These are phyloP conservation scores for Puccinellia tenuiflora DNA, from an alignment of 176 grass and related monocot genomes.

Conservation along the genomic window DNA sequence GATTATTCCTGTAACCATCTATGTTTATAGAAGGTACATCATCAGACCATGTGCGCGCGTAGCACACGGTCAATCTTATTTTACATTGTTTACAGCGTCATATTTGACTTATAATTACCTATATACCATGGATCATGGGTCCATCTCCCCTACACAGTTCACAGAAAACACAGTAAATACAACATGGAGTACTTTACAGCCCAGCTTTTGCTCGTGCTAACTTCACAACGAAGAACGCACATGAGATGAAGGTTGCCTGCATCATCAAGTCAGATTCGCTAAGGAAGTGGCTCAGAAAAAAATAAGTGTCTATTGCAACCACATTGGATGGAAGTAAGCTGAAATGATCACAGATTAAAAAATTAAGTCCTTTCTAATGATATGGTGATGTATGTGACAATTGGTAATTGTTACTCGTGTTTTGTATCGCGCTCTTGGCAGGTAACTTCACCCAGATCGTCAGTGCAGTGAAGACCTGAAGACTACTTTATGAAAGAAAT, in stretches of 20 bases:
- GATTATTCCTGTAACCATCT: neutral
- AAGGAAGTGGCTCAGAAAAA: neutral
- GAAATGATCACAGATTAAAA: too few species aligned
- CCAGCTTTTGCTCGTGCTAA: neutral
- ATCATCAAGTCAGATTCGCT: slow-evolving; percentile 19
- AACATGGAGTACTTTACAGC: neutral
- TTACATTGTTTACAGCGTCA: neutral
- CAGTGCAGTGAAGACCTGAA: neutral
- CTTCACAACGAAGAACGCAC: slow-evolving; percentile 32
- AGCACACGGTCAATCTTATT: slow-evolving; percentile 27
- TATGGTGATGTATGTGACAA: neutral
- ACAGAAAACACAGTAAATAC: neutral
- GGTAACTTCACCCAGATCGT: too few species aligned
- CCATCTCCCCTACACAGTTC: neutral
- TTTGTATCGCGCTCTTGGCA: neutral
- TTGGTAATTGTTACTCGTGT: neutral
- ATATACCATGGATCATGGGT: neutral
- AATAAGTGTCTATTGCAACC: neutral
- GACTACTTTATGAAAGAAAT: neutral
- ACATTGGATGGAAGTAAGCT: neutral
- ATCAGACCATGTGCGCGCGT: neutral
- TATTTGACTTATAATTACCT: neutral
- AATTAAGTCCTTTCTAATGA: neutral
- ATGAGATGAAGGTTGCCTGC: slow-evolving; percentile 30
- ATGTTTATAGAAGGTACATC: neutral